phyloP scores from a whole-genome alignment of 2,329 filamentous ascomycete species.

The Hirsutella thompsonii region DNA sequence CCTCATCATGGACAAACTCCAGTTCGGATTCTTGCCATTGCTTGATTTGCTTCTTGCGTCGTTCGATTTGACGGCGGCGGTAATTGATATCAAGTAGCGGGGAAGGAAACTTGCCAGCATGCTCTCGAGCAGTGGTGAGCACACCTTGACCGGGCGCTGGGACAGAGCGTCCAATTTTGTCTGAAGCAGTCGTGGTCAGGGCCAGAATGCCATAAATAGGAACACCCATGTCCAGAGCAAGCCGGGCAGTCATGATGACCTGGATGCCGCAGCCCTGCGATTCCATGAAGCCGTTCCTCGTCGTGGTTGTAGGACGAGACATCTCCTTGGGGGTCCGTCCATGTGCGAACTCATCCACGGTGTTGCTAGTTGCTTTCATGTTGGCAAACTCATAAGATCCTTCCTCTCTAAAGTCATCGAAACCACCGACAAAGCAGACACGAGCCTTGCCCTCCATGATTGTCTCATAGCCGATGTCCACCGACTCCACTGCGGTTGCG shows the following conservation, averaged over 20 bases:
- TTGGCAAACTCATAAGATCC: conserved; percentile 99
- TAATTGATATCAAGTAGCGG: conserved; percentile 97
- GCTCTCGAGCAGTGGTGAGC: conserved; percentile 86
- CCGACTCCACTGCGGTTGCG: conserved; percentile 90
- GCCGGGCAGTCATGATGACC: conserved; percentile 93
- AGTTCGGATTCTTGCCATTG: conserved; percentile 94
- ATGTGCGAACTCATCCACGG: conserved; percentile 89
- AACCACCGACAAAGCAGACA: conserved; percentile 94
- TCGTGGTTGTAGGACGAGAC: conserved; percentile 95
- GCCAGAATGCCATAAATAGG: conserved; percentile 93
- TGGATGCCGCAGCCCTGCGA: conserved; percentile 98
- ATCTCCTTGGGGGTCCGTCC: conserved; percentile 93
- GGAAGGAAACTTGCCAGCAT: conserved; percentile 82
- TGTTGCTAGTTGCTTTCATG: conserved; percentile 99
- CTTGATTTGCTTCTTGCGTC: conserved; percentile 88
- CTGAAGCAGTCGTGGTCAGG: conserved; percentile 88
- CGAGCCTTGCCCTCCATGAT: conserved; percentile 97
- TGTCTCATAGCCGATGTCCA: conserved; percentile 96
- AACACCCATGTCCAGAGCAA: conserved; percentile 96
- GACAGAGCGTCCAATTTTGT: conserved; percentile 97
- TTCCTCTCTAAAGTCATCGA: conserved; percentile 98
- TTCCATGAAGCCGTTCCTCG: conserved; percentile 97
- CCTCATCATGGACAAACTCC: conserved; percentile 84
- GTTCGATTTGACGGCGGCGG: conserved; percentile 85
- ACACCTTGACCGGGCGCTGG: conserved; percentile 95